Evolutionary conservation across 2,329 filamentous ascomycete species (phyloP).

Genomic region (Colletotrichum ledebouriae): DNA sequence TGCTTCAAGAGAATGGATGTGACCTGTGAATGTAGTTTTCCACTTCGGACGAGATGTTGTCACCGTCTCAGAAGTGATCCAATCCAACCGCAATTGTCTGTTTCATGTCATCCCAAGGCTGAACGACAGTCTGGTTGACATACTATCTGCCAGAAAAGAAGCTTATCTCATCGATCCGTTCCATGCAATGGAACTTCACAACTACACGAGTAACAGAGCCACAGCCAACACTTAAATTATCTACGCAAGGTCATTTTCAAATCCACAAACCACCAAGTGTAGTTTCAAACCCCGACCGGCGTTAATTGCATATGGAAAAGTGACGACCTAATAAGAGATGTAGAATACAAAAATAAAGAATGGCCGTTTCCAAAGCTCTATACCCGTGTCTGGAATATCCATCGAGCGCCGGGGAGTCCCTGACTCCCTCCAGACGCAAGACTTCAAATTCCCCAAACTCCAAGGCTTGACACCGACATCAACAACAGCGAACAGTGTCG

Average conservation of each 20-base stretch:
- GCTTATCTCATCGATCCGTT: not conserved
- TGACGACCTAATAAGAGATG: constrained; percentile 35
- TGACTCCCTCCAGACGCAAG: constrained; percentile 26
- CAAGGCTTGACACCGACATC: constrained; percentile 27
- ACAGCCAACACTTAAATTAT: not conserved
- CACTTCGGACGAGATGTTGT: constrained; percentile 20
- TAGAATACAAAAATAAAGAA: constrained; percentile 36
- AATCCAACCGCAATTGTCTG: too few species aligned
- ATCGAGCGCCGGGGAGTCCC: constrained; percentile 30
- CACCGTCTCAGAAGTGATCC: not conserved
- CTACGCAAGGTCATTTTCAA: not conserved
- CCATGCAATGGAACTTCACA: not conserved
- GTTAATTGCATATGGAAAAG: constrained; percentile 40
- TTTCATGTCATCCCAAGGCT: not conserved
- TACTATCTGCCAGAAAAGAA: not conserved
- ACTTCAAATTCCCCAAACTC: constrained; percentile 27
- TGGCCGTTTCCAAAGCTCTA: constrained; percentile 40
- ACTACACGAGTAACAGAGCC: not conserved
- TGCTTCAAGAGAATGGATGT: constrained; percentile 20
- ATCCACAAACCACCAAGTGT: not conserved
- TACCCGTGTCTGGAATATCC: constrained; percentile 35
- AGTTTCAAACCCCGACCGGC: constrained; percentile 37
- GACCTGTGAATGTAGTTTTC: not conserved
- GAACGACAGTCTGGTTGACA: not conserved
- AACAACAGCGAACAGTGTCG: too few species aligned